Conservation (phyloP, 129 eudicot species). For the Ambrosia artemisiifolia region DNA sequence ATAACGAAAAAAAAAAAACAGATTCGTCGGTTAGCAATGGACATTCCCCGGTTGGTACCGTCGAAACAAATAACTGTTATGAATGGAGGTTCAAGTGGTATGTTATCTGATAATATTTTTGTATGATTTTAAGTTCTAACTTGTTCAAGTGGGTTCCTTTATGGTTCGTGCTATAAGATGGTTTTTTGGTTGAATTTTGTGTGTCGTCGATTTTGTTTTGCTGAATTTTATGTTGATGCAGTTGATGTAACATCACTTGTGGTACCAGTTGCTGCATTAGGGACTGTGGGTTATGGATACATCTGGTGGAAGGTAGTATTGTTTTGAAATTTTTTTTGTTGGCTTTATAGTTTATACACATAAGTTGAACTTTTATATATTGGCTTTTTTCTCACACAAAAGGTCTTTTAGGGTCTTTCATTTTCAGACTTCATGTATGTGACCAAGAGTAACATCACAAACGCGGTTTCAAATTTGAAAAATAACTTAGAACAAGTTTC, state of each 20-base stretch:
- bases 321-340: neutral
- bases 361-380: neutral
- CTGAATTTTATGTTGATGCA: constrained; percentile 6
- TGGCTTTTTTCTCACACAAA: constrained; percentile 10
- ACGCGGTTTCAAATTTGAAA: constrained; percentile 65
- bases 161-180: no score
- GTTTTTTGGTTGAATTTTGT: neutral
- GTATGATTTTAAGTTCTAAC: neutral
- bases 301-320: constrained; percentile 86
- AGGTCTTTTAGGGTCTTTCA: constrained; percentile 56
- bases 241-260: constrained; percentile 51
- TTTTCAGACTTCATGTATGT: constrained; percentile 87
- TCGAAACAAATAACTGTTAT: constrained; percentile 57
- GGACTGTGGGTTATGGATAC: constrained; percentile 78
- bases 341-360: neutral
- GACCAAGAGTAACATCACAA: constrained; percentile 56
- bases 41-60: constrained; percentile 64
- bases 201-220: neutral
- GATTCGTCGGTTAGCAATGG: constrained; percentile 74
- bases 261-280: constrained; percentile 70
- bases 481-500: constrained; percentile 62
- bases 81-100: constrained; percentile 52
- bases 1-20: constrained; percentile 7
- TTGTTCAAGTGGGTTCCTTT: no score
- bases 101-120: neutral